Conservation (phyloP, 495 filamentous ascomycete genomes). For the Thermothielavioides terrestris region DNA sequence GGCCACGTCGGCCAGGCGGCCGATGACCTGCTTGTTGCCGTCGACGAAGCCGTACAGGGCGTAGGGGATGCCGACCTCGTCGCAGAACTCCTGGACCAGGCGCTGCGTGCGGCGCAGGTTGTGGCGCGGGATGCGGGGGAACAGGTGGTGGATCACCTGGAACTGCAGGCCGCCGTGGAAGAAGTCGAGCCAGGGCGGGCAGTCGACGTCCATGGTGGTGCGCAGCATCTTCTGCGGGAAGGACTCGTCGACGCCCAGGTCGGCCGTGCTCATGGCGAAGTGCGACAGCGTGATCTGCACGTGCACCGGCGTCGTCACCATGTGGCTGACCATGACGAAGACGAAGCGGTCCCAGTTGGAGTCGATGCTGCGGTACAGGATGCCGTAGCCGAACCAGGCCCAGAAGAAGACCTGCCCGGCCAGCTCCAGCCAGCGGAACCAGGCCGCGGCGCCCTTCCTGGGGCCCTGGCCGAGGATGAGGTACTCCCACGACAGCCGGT, state of each 20-base stretch:
- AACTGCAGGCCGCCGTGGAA: slow-evolving; percentile 95
- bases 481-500: slow-evolving; percentile 73
- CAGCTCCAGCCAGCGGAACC: slow-evolving; percentile 83
- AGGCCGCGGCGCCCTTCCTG: slow-evolving; percentile 73
- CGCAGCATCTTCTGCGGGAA: slow-evolving; percentile 96
- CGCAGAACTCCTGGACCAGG: slow-evolving; percentile 80
- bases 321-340: slow-evolving; percentile 80
- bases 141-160: slow-evolving; percentile 93
- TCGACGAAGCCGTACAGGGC: slow-evolving; percentile 89
- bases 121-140: slow-evolving; percentile 87
- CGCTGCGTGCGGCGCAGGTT: slow-evolving; percentile 79
- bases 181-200: slow-evolving; percentile 90
- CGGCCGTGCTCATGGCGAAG: slow-evolving; percentile 93
- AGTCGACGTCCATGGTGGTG: slow-evolving; percentile 98
- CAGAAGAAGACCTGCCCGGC: slow-evolving; percentile 81
- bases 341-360: slow-evolving; percentile 57
- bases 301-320: slow-evolving; percentile 79
- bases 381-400: slow-evolving; percentile 84
- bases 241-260: slow-evolving; percentile 76
- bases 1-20: slow-evolving; percentile 73
- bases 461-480: slow-evolving; percentile 70
- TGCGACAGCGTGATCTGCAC: slow-evolving; percentile 95
- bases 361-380: slow-evolving; percentile 71
- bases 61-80: slow-evolving; percentile 87
- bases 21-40: slow-evolving; percentile 83